Evolutionary conservation across 2,329 filamentous ascomycete genomes (phyloP), one percentile per base, ranked within the genome.

Genomic region (Fusarium caatingaense): DNA sequence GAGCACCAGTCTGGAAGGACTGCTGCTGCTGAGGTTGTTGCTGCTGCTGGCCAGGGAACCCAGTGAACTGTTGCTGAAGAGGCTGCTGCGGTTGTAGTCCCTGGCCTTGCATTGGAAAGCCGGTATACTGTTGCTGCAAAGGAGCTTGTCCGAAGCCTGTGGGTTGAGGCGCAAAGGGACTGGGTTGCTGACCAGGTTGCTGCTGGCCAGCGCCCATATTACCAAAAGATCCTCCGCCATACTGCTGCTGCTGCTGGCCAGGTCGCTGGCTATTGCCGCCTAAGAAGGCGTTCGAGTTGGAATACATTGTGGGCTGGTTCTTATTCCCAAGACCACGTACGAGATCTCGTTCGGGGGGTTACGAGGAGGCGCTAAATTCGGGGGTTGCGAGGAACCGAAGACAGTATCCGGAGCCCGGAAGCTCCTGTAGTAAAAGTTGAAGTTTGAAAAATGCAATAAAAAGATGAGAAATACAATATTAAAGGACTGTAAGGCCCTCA

Each of bases 201-300:
- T 84, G 83, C 67, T 82, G 83, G 63, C 81, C 81, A 57, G 77
- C 74, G n/a, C 78, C 80, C 71, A 81, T 76, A 53, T 72, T 78
- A 68, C 66, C 79, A 79, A 76, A 87, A 85, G 66, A 85, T 82
- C 77, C 82, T 80, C 72, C 85, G 47, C 75, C 77, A 75, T 78
- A 79, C 62, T 80, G 89, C 54, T 80, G 85, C 70, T 88, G 85
- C 71, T 88, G 72, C 20, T 56, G 87, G 56, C 89, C 89, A 51
- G 92, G 92, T 65, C 90, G 92, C 79, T 91, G 88, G 84, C 86
- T 91, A 78, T 91, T 93, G 80, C 87, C 88, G 81, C 93, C 93
- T 76, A 97, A 83, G 81, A 91, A 98, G 71, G 92, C 91, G 84
- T 92, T 97, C 72, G 93, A 92, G 80, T 91, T 93, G 72, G 93